These are phyloP conservation scores for Paramecium biaurelia DNA, from an alignment of 73 alveolate species.

Conservation along the genomic window DNA sequence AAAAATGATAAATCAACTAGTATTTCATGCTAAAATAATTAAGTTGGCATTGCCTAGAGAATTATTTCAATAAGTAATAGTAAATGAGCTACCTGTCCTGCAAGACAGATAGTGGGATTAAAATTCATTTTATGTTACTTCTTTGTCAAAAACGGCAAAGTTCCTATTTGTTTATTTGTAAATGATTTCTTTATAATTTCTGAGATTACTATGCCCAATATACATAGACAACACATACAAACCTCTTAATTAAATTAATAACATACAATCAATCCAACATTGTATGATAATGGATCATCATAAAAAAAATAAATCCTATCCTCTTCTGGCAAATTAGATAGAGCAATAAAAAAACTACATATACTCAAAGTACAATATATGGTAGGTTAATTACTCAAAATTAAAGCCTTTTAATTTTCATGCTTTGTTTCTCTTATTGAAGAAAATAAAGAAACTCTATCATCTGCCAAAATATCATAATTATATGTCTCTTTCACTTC, in stretches of 20 bases:
- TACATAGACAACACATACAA: constrained; percentile 19
- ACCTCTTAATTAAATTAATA: neutral
- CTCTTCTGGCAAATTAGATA: neutral
- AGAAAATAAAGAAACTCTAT: constrained; percentile 8
- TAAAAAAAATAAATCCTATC: neutral
- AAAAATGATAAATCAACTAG: neutral
- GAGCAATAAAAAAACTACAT: neutral
- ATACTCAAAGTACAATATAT: neutral
- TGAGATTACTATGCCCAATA: neutral
- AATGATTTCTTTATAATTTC: neutral
- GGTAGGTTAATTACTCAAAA: neutral
- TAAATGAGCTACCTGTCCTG: constrained; percentile 33
- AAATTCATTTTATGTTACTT: neutral
- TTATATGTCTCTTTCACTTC: neutral
- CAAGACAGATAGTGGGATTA: neutral
- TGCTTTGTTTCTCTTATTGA: neutral
- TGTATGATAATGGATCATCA: neutral
- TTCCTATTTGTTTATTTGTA: neutral
- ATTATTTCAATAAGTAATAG: neutral
- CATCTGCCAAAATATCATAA: neutral
- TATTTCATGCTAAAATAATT: constrained; percentile 1
- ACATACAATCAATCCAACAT: neutral
- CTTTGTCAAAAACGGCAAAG: constrained; percentile 30
- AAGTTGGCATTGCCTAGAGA: neutral
- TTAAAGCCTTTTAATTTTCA: neutral